A percentile compares a stretch with the other conserved stretches of the same genome.
These are phyloP conservation scores for Yamadazyma pseudoaaseri DNA, from an alignment of 1,139 yeast genomes.

Conservation along the genomic window DNA sequence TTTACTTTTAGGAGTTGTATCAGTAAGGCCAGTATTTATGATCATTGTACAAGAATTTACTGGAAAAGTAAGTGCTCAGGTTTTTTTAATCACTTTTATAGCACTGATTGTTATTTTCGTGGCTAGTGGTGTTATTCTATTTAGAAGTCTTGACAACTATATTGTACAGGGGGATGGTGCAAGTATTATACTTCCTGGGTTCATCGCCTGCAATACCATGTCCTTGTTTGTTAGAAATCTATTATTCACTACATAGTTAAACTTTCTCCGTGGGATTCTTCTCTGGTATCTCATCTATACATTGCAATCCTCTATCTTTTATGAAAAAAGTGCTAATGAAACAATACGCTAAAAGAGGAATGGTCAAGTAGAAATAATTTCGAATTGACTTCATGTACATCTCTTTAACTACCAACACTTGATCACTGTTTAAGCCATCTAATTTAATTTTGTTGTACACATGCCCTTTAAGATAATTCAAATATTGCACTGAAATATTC, in stretches of 20 bases:
- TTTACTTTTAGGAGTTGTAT: not conserved
- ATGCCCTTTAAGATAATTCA: constrained; percentile 23
- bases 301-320: constrained; percentile 26
- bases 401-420: constrained; percentile 23
- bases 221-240: not conserved
- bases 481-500: constrained; percentile 17
- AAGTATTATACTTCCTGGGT: not conserved
- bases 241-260: not conserved
- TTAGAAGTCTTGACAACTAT: not conserved
- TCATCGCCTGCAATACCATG: not conserved
- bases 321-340: constrained; percentile 33
- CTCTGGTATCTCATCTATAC: constrained; percentile 34
- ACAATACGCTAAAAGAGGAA: constrained; percentile 45
- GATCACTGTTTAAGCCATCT: constrained; percentile 20
- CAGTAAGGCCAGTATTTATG: not conserved
- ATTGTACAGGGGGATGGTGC: not conserved
- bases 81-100: not conserved
- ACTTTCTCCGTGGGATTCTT: constrained; percentile 3
- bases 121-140: not conserved
- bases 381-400: constrained; percentile 39
- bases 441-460: constrained; percentile 33
- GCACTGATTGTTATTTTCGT: not conserved
- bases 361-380: constrained; percentile 38
- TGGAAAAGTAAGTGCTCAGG: not conserved
- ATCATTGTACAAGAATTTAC: not conserved